Base-by-base conservation (phyloP, 2,329 filamentous ascomycete species). In the Trichophyton schoenleinii region DNA sequence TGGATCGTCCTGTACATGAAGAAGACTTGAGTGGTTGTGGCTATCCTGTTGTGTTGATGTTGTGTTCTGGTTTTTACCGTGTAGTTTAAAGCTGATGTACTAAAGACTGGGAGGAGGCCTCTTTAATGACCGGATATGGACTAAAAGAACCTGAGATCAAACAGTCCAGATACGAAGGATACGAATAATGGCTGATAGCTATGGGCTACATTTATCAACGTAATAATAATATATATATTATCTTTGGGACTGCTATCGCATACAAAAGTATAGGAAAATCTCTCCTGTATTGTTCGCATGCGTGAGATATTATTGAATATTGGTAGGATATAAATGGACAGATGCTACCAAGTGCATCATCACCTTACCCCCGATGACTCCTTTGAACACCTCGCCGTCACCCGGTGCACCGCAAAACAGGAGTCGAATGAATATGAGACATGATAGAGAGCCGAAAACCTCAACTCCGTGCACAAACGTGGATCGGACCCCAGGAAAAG, bases 1-100 rank as follows among this genome's bases (percentile, higher is more conserved):
- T 89, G 84, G 83, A 66, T 82, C 59, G 84, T 83, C 25, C 72
- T 90, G 67, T 62, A 65, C 42, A 63, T 71, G 41, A 68, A 70
- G 63, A 74, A 72, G 64, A 61, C 52, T 20, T 55, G 52, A 55
- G 28, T 34, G 48, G n/a, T 28, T 22, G 5, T 28, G 15, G 7
- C 13, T 34, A 9, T 53, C 2, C 4, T 53, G 5, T 34, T 28
- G 25, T 28, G 49, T 18, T 28, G 31, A 4, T 36, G 28, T 3
- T 9, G 20, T 28, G 22, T 31, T 52, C 8, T 52, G 9, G 44
- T 25, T 25, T 8, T 25, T 48, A 6, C 15, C 4, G n/a, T 46
- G 42, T 46, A 46, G 20, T 48, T 38, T 38, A 38, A 31, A 31
- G 9, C 9, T 38, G 34, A 48, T 25, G 20, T 52, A 52, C 25